A percentile compares a stretch with the other conserved stretches of the same genome.
Evolutionary conservation across 1,284 basidiomycete species (phyloP).

Genomic region (Jaminaea rosea): DNA sequence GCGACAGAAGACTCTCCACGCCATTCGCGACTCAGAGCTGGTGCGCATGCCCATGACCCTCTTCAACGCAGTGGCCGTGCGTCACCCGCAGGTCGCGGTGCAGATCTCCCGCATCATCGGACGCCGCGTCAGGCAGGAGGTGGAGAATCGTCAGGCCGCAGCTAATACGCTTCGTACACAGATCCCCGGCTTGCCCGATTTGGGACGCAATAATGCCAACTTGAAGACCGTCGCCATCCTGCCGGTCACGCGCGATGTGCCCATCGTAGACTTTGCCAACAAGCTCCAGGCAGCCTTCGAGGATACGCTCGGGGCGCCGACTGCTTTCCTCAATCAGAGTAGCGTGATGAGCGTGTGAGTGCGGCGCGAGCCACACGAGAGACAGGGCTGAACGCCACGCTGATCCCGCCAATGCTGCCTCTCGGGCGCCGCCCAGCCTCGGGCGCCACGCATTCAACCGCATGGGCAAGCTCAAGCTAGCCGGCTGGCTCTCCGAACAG

Average conservation of each 20-base stretch:
- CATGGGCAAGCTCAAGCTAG: conserved; percentile 47
- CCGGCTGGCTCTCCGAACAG: conserved; percentile 43
- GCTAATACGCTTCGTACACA: conserved; percentile 19
- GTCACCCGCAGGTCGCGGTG: conserved; percentile 89
- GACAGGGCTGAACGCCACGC: no score
- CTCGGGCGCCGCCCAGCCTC: no score
- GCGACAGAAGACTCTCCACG: conserved; percentile 82
- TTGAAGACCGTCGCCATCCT: conserved; percentile 84
- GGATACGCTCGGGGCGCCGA: conserved; percentile 35
- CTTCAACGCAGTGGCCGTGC: conserved; percentile 74
- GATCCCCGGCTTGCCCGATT: conserved; percentile 34
- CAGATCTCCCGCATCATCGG: conserved; percentile 93
- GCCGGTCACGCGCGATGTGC: conserved; percentile 51
- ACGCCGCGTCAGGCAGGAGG: conserved; percentile 73
- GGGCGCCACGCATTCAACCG: conserved; percentile 43
- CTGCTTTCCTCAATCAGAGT: conserved; percentile 41
- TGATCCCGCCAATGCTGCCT: no score
- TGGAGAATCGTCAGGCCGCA: conserved; percentile 46
- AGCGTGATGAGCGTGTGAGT: conserved; percentile 45
- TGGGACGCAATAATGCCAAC: conserved; percentile 75
- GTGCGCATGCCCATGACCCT: conserved; percentile 93
- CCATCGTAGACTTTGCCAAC: conserved; percentile 42
- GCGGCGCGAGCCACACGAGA: no score
- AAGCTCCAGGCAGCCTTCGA: conserved; percentile 38
- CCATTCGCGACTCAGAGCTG: conserved; percentile 95